phyloP scores from a whole-genome alignment of 129 eudicot species.

The Artemisia tridentata region DNA sequence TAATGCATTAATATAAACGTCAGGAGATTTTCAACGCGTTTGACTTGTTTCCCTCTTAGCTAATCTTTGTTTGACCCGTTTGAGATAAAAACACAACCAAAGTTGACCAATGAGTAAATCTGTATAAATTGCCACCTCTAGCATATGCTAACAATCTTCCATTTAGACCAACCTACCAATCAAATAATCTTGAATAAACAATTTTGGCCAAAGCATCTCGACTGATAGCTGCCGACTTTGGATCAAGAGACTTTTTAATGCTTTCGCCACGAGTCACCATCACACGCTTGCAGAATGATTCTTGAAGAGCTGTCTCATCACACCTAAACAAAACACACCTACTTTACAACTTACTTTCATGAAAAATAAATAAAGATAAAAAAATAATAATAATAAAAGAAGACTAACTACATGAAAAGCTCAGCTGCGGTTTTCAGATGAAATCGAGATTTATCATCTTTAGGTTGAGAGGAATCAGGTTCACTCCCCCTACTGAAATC shows the following conservation, averaged over 20 bases:
- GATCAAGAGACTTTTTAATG: slow-evolving; percentile 74
- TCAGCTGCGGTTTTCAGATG: slow-evolving; percentile 80
- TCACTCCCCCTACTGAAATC: slow-evolving; percentile 69
- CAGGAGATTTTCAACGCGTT: not conserved
- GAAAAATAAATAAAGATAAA: not conserved
- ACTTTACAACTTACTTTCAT: not conserved
- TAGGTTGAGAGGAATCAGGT: slow-evolving; percentile 77
- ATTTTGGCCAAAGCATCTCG: slow-evolving; percentile 93
- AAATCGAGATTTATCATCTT: slow-evolving; percentile 68
- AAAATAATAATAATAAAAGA: slow-evolving; percentile 20
- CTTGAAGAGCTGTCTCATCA: slow-evolving; percentile 69
- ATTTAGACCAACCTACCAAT: slow-evolving; percentile 54
- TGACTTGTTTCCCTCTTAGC: slow-evolving; percentile 2
- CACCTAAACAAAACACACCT: slow-evolving; percentile 55
- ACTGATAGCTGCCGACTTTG: slow-evolving; percentile 66
- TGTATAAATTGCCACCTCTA: slow-evolving; percentile 7
- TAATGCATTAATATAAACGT: not conserved
- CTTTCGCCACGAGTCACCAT: slow-evolving; percentile 89
- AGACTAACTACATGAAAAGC: slow-evolving; percentile 65
- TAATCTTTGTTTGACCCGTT: not conserved
- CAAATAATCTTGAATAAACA: slow-evolving; percentile 79
- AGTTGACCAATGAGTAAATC: not conserved
- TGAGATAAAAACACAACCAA: slow-evolving; percentile 14
- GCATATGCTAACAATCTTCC: slow-evolving; percentile 6
- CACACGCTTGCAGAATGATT: slow-evolving; percentile 87